phyloP scores from a whole-genome alignment of 345 rosid genomes.

The Hibiscus syriacus region DNA sequence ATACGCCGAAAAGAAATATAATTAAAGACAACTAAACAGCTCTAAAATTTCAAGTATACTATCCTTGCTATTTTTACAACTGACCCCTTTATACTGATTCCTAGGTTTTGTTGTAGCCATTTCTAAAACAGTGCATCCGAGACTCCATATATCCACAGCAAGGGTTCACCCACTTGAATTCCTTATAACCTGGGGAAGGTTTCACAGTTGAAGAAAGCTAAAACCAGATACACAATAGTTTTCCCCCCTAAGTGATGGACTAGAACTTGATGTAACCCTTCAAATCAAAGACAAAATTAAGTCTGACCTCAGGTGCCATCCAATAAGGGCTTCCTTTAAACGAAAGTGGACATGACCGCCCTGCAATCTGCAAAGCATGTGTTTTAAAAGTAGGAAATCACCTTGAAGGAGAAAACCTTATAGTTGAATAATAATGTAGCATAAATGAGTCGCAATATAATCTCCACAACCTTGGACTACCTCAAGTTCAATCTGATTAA shows the following conservation, averaged over 20 bases:
- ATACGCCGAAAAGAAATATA: too few relatives aligned
- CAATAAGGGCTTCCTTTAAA: conserved; percentile 84
- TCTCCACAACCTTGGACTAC: not conserved
- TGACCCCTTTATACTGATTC: conserved; percentile 80
- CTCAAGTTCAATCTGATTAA: not conserved
- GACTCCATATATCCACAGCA: conserved; percentile 87
- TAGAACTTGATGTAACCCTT: not conserved
- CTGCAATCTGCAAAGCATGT: conserved; percentile 48
- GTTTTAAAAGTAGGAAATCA: not conserved
- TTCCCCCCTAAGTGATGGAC: not conserved
- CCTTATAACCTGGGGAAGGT: conserved; percentile 50
- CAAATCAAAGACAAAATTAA: not conserved
- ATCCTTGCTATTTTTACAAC: conserved; percentile 13
- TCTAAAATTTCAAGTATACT: not conserved
- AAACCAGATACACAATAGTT: not conserved
- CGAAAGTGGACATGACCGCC: conserved; percentile 71
- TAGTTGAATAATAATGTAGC: not conserved
- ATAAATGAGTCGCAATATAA: not conserved
- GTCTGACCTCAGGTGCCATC: conserved; percentile 79
- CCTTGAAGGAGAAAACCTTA: not conserved
- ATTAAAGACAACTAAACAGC: not conserved
- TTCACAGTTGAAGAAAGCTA: not conserved
- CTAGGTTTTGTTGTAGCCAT: conserved; percentile 83
- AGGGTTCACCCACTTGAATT: conserved; percentile 54
- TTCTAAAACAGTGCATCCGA: too few relatives aligned